Conservation (phyloP, 139 green algal genomes). For the Spirogloea muscicola region DNA sequence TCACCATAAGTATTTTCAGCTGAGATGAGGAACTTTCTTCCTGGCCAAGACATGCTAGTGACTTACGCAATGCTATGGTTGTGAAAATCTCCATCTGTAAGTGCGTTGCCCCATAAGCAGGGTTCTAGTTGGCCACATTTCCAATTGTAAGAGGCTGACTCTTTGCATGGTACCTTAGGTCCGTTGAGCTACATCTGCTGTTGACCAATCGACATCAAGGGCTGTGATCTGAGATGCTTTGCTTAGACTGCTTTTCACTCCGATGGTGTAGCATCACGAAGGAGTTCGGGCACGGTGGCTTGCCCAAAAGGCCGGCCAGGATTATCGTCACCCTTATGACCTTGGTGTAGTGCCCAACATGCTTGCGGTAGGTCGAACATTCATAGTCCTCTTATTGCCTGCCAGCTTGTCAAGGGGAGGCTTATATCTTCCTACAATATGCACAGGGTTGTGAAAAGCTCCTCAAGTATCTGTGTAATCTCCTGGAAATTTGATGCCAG, state of each 20-base stretch:
- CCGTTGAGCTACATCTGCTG: too few relatives aligned
- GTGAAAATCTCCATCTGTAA: too few relatives aligned
- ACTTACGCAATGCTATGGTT: background rate
- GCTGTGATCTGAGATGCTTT: too few relatives aligned
- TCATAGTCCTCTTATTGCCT: slow-evolving; percentile 5
- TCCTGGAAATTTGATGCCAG: background rate
- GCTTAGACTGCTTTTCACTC: too few relatives aligned
- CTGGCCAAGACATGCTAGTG: too few relatives aligned
- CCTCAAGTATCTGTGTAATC: background rate
- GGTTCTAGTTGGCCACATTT: background rate
- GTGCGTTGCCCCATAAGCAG: too few relatives aligned
- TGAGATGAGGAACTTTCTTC: too few relatives aligned
- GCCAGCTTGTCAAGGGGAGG: background rate
- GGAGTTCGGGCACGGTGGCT: slow-evolving; percentile 22
- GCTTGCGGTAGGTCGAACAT: slow-evolving; percentile 28
- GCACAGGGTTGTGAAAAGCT: background rate
- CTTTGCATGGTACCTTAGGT: too few relatives aligned
- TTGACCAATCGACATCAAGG: too few relatives aligned
- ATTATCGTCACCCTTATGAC: slow-evolving; percentile 26
- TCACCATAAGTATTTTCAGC: too few relatives aligned
- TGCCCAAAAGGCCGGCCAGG: slow-evolving; percentile 10
- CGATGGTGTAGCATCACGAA: slow-evolving; percentile 33
- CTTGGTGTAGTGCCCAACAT: slow-evolving; percentile 25
- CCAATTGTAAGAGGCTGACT: too few relatives aligned
- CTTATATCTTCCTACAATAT: slow-evolving; percentile 7